Evolutionary conservation across 345 rosid species (phyloP).

Genomic region (Aquilaria sinensis): DNA sequence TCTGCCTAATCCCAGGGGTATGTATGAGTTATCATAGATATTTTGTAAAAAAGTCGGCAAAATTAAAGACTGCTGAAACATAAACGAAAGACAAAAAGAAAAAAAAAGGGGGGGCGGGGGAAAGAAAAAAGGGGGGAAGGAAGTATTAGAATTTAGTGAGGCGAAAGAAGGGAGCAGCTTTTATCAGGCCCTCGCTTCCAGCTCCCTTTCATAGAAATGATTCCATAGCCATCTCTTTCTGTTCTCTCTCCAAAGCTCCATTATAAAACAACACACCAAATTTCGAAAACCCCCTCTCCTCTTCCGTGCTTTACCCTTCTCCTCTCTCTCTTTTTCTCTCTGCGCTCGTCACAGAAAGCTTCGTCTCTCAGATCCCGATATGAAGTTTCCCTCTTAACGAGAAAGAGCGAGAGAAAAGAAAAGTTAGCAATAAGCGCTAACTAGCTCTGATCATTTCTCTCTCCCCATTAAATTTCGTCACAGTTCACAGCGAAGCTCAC

Average conservation of each 20-base stretch:
- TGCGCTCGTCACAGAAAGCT: constrained; percentile 31
- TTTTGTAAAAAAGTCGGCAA: too few relatives aligned
- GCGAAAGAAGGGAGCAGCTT: constrained; percentile 23
- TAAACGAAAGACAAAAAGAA: neutral
- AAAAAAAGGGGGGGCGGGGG: neutral
- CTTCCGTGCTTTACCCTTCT: constrained; percentile 8
- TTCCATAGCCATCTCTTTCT: constrained; percentile 20
- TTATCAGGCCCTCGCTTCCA: constrained; percentile 20
- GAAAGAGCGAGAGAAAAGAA: constrained; percentile 17
- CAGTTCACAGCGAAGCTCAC: constrained; percentile 1
- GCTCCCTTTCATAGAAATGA: constrained; percentile 30
- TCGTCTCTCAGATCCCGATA: constrained; percentile 48
- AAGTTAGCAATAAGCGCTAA: neutral
- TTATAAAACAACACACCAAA: constrained; percentile 1
- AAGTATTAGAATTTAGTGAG: constrained; percentile 21
- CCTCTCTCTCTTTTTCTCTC: constrained; percentile 13
- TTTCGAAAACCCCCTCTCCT: neutral
- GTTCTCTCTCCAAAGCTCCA: neutral
- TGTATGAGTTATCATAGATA: too few relatives aligned
- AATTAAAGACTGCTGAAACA: too few relatives aligned
- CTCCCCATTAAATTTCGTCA: constrained; percentile 8
- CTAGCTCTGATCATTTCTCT: constrained; percentile 11
- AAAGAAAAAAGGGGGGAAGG: neutral
- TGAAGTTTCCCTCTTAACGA: constrained; percentile 11
- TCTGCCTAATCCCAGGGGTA: too few relatives aligned